phyloP scores from a whole-genome alignment of 257 asterid species.

The Cinchona pubescens region DNA sequence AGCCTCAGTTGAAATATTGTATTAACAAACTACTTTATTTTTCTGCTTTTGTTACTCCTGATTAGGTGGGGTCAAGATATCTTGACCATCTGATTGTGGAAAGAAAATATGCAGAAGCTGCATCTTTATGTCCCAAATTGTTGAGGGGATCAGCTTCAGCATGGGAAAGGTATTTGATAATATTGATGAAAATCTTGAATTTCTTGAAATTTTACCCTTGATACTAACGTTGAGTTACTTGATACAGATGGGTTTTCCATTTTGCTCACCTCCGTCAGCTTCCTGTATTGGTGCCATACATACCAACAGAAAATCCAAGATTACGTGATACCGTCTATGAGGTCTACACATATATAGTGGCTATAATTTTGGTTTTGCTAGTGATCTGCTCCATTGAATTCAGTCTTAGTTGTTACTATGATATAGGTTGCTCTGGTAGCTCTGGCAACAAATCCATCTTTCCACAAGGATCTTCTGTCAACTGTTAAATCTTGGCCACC shows the following conservation, averaged over 20 bases:
- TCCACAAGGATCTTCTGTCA: slow-evolving; percentile 86
- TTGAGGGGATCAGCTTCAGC: slow-evolving; percentile 92
- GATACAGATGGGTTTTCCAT: slow-evolving; percentile 90
- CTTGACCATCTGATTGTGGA: slow-evolving; percentile 96
- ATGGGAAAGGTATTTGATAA: slow-evolving; percentile 81
- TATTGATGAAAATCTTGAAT: slow-evolving; percentile 6
- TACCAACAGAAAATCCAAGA: slow-evolving; percentile 92
- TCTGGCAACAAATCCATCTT: slow-evolving; percentile 80
- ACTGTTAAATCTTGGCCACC: slow-evolving; percentile 89
- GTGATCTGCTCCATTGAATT: slow-evolving; percentile 2
- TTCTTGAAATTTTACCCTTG: slow-evolving; percentile 13
- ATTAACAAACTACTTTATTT: neutral
- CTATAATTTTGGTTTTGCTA: neutral
- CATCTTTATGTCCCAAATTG: slow-evolving; percentile 89
- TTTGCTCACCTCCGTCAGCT: slow-evolving; percentile 99
- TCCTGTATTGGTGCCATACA: slow-evolving; percentile 92
- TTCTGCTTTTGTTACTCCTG: slow-evolving; percentile 25
- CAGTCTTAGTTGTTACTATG: slow-evolving; percentile 23
- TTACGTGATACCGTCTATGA: slow-evolving; percentile 97
- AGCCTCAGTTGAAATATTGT: neutral
- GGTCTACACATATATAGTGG: slow-evolving; percentile 44
- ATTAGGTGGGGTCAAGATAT: slow-evolving; percentile 85
- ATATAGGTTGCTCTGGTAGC: slow-evolving; percentile 92
- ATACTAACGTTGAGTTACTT: slow-evolving; percentile 25
- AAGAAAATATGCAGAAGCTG: slow-evolving; percentile 95